Base-by-base conservation (phyloP, 2,329 filamentous ascomycete species). In the Aspergillus versicolor region DNA sequence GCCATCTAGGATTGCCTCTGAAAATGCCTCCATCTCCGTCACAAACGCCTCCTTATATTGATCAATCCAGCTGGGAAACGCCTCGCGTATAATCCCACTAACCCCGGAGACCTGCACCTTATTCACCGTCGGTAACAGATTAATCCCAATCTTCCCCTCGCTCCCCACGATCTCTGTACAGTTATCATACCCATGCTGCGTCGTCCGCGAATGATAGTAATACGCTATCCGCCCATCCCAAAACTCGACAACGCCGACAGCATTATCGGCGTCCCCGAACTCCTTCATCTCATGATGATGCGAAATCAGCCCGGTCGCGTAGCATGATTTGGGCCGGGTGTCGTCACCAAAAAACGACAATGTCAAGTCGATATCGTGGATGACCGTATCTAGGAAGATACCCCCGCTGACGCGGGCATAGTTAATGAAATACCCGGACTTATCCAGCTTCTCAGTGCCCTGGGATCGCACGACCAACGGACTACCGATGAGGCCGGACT, bases 381-480 rank as follows among this genome's bases (percentile, higher is more conserved):
- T 84, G 52, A 83, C 84, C 74, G 84, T 87, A 75, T 89, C 87
- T 56, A 89, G 86, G 64, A 89, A 89, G 67, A 89, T 87, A 22
- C 86, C 86, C 34, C 87, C 87, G 2, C 77, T 82, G 72, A 82
- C 85, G 63, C 84, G 76, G 13, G 86, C 84, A 71, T 89, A 89
- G 24, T 80, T 77, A 54, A 89, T 85, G 69, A 88, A 89, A 78
- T 88, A 89, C 45, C 86, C 86, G 0, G 78, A 79, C 0, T 84
- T 82, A 58, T 88, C 84, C 54, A 84, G 79, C 67, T 84, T 86
- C 73, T 89, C 86, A 72, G 85, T 88, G 0, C 86, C 89, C 71
- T 88, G 86, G 43, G 80, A 84, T 62, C 85, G 83, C 63, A 89
- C 77, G 43, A 89, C 77, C 6, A 81, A 79, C 2, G 85, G 82